These are phyloP conservation scores for Suillus fuscotomentosus DNA, from an alignment of 768 basidiomycete species.

Conservation along the genomic window DNA sequence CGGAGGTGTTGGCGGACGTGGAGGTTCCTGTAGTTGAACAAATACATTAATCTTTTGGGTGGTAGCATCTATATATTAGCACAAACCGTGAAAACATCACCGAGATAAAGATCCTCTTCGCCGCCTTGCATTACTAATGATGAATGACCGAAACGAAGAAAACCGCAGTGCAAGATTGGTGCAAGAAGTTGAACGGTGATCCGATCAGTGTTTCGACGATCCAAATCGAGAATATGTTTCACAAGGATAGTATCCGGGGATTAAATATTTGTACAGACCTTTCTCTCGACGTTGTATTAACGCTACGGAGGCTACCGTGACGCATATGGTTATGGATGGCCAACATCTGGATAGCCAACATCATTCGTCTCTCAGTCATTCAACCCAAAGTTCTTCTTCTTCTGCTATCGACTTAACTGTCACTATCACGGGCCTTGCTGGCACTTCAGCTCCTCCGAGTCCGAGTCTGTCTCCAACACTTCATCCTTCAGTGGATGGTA, in stretches of 20 bases:
- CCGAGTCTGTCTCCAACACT: conserved; percentile 45
- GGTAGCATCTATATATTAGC: background rate
- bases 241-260: background rate
- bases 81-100: conserved; percentile 51
- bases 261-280: no score
- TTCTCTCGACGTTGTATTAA: background rate
- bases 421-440: conserved; percentile 41
- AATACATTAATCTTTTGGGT: background rate
- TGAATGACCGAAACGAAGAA: background rate
- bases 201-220: background rate
- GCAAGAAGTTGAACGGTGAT: background rate
- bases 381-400: conserved; percentile 43
- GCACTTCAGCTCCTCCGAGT: conserved; percentile 35
- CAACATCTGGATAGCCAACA: conserved; percentile 10
- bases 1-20: conserved; percentile 65
- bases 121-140: conserved; percentile 14
- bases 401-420: conserved; percentile 56
- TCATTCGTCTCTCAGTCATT: conserved; percentile 6
- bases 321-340: background rate
- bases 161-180: background rate
- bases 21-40: conserved; percentile 44
- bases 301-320: background rate
- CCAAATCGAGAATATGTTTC: background rate
- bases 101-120: conserved; percentile 37
- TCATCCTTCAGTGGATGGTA: conserved; percentile 31